phyloP scores from a whole-genome alignment of 75 land plant genomes.

The Picea sitchensis region DNA sequence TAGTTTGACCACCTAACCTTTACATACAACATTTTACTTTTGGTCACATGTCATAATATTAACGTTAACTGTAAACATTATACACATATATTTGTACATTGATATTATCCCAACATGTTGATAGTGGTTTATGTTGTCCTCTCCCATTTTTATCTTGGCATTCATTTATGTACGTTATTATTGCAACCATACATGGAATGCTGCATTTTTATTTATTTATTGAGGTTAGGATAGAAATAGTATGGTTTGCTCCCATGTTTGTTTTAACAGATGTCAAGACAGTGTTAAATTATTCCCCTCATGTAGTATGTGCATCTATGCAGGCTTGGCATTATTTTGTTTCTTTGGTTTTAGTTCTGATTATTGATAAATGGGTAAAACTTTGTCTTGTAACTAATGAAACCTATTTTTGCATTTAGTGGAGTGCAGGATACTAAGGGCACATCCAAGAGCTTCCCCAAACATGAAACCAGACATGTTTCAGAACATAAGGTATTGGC shows the following conservation, averaged over 20 bases:
- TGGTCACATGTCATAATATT: too few relatives aligned
- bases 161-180: not conserved
- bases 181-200: not conserved
- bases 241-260: not conserved
- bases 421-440: constrained; percentile 68
- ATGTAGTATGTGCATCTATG: not conserved
- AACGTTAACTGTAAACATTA: too few relatives aligned
- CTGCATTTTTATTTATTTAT: not conserved
- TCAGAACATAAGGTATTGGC: constrained; percentile 86
- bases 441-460: constrained; percentile 68
- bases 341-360: not conserved
- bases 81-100: too few relatives aligned
- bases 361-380: not conserved
- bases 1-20: too few relatives aligned
- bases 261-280: not conserved
- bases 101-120: not conserved
- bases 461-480: constrained; percentile 84
- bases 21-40: too few relatives aligned
- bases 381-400: constrained; percentile 1
- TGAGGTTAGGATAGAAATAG: not conserved
- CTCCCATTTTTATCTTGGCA: not conserved
- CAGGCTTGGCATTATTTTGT: not conserved
- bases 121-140: not conserved
- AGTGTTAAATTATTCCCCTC: not conserved
- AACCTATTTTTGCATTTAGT: constrained; percentile 28